A percentile compares a stretch with the other conserved stretches of the same genome.
Conservation (phyloP, 2,329 filamentous ascomycete genomes). For the Fusarium sp. region DNA sequence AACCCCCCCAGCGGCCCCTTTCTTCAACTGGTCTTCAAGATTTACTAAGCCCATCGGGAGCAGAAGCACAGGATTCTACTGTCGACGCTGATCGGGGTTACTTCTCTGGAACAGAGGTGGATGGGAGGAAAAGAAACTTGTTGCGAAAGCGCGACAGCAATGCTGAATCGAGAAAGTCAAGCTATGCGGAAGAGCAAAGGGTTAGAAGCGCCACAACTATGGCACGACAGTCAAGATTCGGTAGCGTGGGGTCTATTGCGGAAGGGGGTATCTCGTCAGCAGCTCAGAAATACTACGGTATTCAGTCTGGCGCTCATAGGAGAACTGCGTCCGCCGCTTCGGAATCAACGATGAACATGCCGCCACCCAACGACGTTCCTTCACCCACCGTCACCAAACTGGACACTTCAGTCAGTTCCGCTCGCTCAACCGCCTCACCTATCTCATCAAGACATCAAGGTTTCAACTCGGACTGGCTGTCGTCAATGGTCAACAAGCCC, state of each 20-base stretch:
- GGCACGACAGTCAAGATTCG: conserved; percentile 79
- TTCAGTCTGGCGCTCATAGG: conserved; percentile 59
- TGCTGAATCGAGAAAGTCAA: conserved; percentile 75
- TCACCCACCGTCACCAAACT: conserved; percentile 70
- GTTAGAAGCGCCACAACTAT: conserved; percentile 72
- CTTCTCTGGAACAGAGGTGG: conserved; percentile 88
- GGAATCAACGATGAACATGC: conserved; percentile 61
- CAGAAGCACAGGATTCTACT: conserved; percentile 57
- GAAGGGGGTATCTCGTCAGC: conserved; percentile 70
- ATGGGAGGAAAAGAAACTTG: conserved; percentile 79
- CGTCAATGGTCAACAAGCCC: conserved; percentile 60
- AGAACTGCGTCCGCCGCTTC: conserved; percentile 70
- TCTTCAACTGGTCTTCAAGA: conserved; percentile 64
- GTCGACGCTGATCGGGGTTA: conserved; percentile 86
- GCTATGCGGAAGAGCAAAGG: conserved; percentile 79
- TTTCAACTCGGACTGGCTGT: conserved; percentile 66
- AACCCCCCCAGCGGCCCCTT: conserved; percentile 56
- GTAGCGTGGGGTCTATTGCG: conserved; percentile 79
- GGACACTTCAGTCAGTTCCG: conserved; percentile 56
- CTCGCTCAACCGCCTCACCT: conserved; percentile 56
- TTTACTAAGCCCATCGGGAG: conserved; percentile 50
- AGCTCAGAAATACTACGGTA: conserved; percentile 75
- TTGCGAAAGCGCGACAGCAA: conserved; percentile 79
- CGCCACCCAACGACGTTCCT: conserved; percentile 63
- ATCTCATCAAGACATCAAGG: conserved; percentile 54